Conservation (phyloP, 176 grass and related monocot species). For the Microstegium vimineum region DNA sequence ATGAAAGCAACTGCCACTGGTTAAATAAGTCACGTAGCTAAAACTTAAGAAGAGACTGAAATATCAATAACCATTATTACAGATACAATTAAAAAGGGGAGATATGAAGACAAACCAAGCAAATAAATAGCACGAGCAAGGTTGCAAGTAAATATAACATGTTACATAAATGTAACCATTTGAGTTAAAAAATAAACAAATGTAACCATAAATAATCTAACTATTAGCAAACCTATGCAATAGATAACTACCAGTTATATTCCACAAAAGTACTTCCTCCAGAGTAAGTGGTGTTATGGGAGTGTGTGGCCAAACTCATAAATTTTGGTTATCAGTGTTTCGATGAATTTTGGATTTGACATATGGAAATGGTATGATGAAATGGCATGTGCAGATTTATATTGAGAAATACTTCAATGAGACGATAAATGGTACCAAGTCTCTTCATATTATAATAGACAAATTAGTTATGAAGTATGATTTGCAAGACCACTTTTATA, state of each 20-base stretch:
- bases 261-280: not conserved
- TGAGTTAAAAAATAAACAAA: not conserved
- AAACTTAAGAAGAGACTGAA: not conserved
- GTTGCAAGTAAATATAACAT: not conserved
- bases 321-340: not conserved
- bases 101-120: not conserved
- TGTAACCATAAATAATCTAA: not conserved
- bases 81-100: constrained; percentile 4
- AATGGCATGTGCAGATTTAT: not conserved
- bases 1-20: not conserved
- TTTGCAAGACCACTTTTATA: not conserved
- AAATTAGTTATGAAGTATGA: not conserved
- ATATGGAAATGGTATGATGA: not conserved
- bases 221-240: not conserved
- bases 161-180: not conserved
- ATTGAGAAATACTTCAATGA: not conserved
- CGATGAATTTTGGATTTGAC: not conserved
- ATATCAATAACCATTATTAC: not conserved
- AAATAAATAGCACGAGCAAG: not conserved
- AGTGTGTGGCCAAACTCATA: not conserved
- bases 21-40: not conserved
- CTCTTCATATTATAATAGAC: not conserved
- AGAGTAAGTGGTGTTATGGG: not conserved
- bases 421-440: not conserved
- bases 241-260: not conserved